A percentile compares a stretch with the other conserved stretches of the same genome.
Conservation (phyloP, 371 early-diverging fungal genomes). For the Actinomortierella wolfii region DNA sequence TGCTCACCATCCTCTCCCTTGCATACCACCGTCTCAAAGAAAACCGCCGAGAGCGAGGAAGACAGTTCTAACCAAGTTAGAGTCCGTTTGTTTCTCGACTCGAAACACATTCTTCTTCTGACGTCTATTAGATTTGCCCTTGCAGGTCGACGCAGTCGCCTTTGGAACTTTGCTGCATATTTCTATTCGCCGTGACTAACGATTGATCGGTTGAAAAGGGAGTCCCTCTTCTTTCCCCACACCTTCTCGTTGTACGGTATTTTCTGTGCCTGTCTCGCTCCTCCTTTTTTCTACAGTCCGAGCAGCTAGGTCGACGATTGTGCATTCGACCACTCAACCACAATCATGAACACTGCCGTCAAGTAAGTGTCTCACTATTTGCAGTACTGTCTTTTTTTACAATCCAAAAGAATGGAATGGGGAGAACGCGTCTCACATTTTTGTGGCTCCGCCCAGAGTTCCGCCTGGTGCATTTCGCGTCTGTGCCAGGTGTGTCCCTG, state of each 20-base stretch:
- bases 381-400: too few relatives aligned
- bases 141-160: too few relatives aligned
- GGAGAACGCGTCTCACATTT: too few relatives aligned
- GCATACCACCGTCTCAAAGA: too few relatives aligned
- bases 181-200: not conserved
- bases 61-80: not conserved
- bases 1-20: not conserved
- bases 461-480: too few relatives aligned
- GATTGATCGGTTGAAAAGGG: too few relatives aligned
- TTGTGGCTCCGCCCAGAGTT: too few relatives aligned
- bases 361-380: slow-evolving; percentile 23
- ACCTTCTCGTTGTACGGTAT: not conserved
- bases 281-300: not conserved
- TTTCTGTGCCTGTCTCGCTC: not conserved
- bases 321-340: not conserved
- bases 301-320: not conserved
- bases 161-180: not conserved
- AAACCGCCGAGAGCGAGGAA: too few relatives aligned
- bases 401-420: too few relatives aligned
- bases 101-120: slow-evolving; percentile 1
- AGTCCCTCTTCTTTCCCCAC: not conserved
- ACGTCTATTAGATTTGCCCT: not conserved
- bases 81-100: not conserved
- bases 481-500: too few relatives aligned
- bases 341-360: slow-evolving; percentile 42